Evolutionary conservation across 2,329 filamentous ascomycete genomes (phyloP).

Genomic region (Neurospora crassa): DNA sequence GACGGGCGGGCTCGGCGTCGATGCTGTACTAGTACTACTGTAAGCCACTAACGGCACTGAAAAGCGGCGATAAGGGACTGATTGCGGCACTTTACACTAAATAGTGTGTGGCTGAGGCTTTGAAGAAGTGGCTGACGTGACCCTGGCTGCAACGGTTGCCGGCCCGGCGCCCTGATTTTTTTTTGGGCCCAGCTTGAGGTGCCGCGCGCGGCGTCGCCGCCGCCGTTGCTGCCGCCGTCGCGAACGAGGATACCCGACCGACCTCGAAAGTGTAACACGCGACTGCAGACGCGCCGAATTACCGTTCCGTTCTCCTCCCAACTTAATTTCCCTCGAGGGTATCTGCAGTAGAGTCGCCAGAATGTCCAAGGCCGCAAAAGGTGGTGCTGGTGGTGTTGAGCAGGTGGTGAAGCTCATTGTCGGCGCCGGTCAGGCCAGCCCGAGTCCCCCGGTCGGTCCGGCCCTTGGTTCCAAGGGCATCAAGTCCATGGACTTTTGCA

Average conservation of each 20-base stretch:
- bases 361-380: conserved; percentile 42
- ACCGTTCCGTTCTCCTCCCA: neutral
- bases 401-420: conserved; percentile 96
- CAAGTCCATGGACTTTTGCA: conserved; percentile 99
- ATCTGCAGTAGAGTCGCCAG: conserved; percentile 8
- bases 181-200: neutral
- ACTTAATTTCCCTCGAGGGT: neutral
- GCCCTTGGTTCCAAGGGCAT: conserved; percentile 95
- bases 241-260: neutral
- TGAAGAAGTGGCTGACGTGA: neutral
- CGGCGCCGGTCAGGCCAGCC: conserved; percentile 87
- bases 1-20: neutral
- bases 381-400: conserved; percentile 37
- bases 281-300: neutral
- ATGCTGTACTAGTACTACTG: too few species aligned
- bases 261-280: neutral
- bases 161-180: neutral
- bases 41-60: neutral
- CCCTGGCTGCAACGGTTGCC: neutral
- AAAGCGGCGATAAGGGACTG: neutral
- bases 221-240: neutral
- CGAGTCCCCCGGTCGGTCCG: conserved; percentile 91
- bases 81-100: too few species aligned
- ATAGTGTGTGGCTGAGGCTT: neutral
- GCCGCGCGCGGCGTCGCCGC: neutral